A percentile compares a stretch with the other conserved stretches of the same genome.
phyloP scores from a whole-genome alignment of 1,139 yeast genomes.

The Sugiyamaella japonica region DNA sequence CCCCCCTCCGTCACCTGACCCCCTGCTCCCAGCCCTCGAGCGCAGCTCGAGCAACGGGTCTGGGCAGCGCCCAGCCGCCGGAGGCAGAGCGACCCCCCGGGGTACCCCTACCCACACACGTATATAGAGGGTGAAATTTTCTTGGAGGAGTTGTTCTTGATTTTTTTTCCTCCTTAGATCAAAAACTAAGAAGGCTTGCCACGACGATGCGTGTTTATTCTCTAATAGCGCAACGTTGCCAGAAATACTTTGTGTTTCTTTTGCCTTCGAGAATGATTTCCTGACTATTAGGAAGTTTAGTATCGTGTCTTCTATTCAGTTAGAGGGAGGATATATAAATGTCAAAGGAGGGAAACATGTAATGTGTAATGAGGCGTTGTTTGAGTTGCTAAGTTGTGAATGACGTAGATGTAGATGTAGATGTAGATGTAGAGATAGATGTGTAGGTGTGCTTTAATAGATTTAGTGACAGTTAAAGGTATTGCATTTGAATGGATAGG shows the following conservation, averaged over 20 bases:
- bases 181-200: constrained; percentile 39
- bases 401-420: no score
- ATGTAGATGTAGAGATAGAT: no score
- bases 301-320: constrained; percentile 38
- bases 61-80: background rate
- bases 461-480: no score
- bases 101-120: constrained; percentile 6
- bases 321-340: constrained; percentile 40
- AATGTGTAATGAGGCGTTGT: background rate
- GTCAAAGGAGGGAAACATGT: constrained; percentile 45
- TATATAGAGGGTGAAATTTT: constrained; percentile 1
- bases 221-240: constrained; percentile 42
- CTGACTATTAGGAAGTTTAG: constrained; percentile 45
- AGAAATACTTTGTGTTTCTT: constrained; percentile 34
- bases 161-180: constrained; percentile 42
- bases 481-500: no score
- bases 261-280: constrained; percentile 42
- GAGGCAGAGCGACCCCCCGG: background rate
- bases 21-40: background rate
- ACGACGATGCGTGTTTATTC: constrained; percentile 40
- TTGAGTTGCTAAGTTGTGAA: no score
- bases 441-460: background rate
- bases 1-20: no score
- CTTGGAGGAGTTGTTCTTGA: constrained; percentile 21
- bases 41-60: background rate